Evolutionary conservation across 2,329 filamentous ascomycete genomes (phyloP), one percentile per base, ranked within the genome.

Genomic region (Phialocephala subalpina): DNA sequence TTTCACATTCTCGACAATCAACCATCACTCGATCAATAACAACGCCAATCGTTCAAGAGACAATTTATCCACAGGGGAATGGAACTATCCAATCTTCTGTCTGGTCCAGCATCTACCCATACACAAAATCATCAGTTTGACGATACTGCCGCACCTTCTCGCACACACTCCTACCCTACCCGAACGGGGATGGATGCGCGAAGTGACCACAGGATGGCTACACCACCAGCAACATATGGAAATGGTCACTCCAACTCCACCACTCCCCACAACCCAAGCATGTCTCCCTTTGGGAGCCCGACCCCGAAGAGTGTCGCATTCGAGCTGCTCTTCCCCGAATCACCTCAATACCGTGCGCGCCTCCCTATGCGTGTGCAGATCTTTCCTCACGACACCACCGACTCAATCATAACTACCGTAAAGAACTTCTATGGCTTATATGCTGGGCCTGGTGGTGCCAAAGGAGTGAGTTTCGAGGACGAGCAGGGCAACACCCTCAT

Each of bases 401-500:
- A 98, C 77, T 97, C 94, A 40, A 99, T 99, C 81, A 93, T 98
- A 70, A 96, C 94, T 16, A 98, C 96, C 1, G 95, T 98, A 76
- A 98, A 97, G 86, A 98, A 97, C 83, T 98, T 98, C 82, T 98
- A 97, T 78, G 96, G 96, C 67, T 86, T 99, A 72, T 97, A 97
- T 78, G 92, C 95, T 71, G 90, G 87, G 68, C 83, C 85, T 40
- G 81, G 81, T 69, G 86, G 88, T 73, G 88, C 88, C 72, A 90
- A 90, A 77, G 94, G 96, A 71, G 91, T 99, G 76, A 97, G 93
- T 81, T 98, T 99, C 76, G 95, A 98, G 81, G 95, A 98, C 79
- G 88, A 92, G 70, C 84, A 91, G 74, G 93, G 93, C 75, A 95
- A 92, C 75, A 97, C 92, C 67, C 88, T 99, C 76, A 98, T 99